phyloP scores from a whole-genome alignment of 306 rosid genomes.

The Trifolium dubium region DNA sequence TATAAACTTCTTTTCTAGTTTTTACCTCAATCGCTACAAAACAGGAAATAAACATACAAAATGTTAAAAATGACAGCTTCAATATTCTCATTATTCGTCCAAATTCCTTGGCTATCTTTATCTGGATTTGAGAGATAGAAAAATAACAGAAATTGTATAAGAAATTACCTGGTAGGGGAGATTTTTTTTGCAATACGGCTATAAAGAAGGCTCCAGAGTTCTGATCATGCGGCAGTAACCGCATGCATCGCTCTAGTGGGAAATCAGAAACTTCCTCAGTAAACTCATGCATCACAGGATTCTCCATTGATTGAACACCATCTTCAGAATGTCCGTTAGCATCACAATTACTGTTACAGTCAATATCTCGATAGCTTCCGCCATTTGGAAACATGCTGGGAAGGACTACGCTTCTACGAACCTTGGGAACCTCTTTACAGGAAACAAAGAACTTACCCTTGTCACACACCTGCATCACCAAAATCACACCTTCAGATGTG shows the following conservation, averaged over 20 bases:
- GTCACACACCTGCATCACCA: constrained; percentile 68
- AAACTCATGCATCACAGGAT: constrained; percentile 42
- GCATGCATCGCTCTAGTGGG: constrained; percentile 84
- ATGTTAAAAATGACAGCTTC: neutral
- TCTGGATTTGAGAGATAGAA: constrained; percentile 23
- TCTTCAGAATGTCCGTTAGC: constrained; percentile 50
- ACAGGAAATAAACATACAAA: constrained; percentile 20
- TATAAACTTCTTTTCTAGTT: constrained; percentile 43
- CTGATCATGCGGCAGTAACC: constrained; percentile 94
- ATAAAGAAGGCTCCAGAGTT: constrained; percentile 93
- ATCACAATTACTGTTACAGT: constrained; percentile 39
- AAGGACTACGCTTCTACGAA: constrained; percentile 55
- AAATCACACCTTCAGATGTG: constrained; percentile 20
- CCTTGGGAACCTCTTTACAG: constrained; percentile 63
- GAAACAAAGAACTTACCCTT: constrained; percentile 73
- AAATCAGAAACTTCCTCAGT: constrained; percentile 70
- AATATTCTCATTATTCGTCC: constrained; percentile 17
- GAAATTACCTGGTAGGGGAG: constrained; percentile 76
- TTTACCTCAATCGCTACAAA: constrained; percentile 60
- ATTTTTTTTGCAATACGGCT: constrained; percentile 75
- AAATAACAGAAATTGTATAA: constrained; percentile 23
- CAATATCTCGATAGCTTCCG: constrained; percentile 48
- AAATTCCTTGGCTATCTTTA: constrained; percentile 23
- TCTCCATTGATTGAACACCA: constrained; percentile 42
- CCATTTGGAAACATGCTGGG: constrained; percentile 95